phyloP scores from a whole-genome alignment of 1,284 basidiomycete genomes.

The Boletus sp. region DNA sequence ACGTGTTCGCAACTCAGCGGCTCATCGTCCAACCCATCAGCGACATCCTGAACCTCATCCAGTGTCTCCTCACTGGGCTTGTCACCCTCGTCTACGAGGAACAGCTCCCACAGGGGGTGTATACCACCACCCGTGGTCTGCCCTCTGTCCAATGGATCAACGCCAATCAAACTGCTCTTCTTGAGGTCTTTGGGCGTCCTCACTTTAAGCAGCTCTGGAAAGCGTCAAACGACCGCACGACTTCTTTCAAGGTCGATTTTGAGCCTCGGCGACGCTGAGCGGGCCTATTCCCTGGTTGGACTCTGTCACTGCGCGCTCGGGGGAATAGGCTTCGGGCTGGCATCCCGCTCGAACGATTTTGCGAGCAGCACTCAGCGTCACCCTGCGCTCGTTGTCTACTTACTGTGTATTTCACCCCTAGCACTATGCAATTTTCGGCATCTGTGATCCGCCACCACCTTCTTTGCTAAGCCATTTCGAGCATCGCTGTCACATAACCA shows the following conservation, averaged over 20 bases:
- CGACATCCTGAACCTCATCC: conserved; percentile 72
- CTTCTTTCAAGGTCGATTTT: conserved; percentile 68
- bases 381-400: conserved; percentile 11
- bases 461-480: conserved; percentile 19
- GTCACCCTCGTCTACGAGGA: conserved; percentile 75
- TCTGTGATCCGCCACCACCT: conserved; percentile 29
- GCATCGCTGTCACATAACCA: conserved; percentile 36
- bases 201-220: conserved; percentile 68
- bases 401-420: conserved; percentile 12
- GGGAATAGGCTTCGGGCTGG: conserved; percentile 17
- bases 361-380: conserved; percentile 17
- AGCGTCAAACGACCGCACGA: conserved; percentile 64
- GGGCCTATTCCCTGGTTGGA: conserved; percentile 7
- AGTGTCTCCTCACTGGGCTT: conserved; percentile 77
- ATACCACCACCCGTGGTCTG: conserved; percentile 72
- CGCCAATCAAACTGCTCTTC: conserved; percentile 58
- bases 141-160: conserved; percentile 72
- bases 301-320: conserved; percentile 3
- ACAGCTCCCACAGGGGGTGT: conserved; percentile 56
- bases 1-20: conserved; percentile 73
- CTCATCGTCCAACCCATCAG: conserved; percentile 72
- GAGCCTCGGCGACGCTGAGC: conserved; percentile 35
- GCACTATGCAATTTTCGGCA: conserved; percentile 18
- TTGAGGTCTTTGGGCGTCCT: conserved; percentile 65
- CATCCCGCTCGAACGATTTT: conserved; percentile 19